Evolutionary conservation across 495 filamentous ascomycete species (phyloP).

Genomic region (Aspergillus biplanus): DNA sequence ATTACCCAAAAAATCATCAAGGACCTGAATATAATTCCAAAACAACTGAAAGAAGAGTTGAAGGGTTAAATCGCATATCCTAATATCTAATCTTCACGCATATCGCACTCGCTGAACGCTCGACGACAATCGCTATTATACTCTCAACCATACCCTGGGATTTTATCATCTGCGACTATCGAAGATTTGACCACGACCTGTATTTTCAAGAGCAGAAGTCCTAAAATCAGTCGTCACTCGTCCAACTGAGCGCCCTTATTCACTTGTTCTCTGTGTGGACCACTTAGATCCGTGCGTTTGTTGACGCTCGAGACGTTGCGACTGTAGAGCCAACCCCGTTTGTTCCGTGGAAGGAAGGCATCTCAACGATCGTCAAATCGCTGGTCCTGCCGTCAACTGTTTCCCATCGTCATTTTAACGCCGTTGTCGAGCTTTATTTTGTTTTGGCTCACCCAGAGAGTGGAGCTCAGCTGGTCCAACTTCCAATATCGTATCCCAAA

Average conservation of each 20-base stretch:
- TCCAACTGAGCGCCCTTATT: slow-evolving; percentile 14
- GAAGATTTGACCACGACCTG: slow-evolving; percentile 1
- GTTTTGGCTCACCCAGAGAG: slow-evolving; percentile 23
- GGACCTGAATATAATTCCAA: slow-evolving; percentile 8
- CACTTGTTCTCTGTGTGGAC: slow-evolving; percentile 16
- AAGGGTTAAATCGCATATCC: slow-evolving; percentile 19
- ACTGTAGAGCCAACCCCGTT: slow-evolving; percentile 30
- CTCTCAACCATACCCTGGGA: slow-evolving; percentile 9
- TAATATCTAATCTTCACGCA: slow-evolving; percentile 28
- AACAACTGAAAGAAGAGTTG: slow-evolving; percentile 13
- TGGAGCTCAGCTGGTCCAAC: slow-evolving; percentile 18
- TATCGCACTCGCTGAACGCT: slow-evolving; percentile 28
- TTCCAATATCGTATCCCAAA: slow-evolving; percentile 17
- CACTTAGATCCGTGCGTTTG: slow-evolving; percentile 23
- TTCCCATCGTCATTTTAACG: slow-evolving; percentile 12
- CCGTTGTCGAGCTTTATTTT: slow-evolving; percentile 11
- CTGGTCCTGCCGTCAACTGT: slow-evolving; percentile 14
- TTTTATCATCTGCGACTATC: slow-evolving; percentile 17
- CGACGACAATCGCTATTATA: slow-evolving; percentile 28
- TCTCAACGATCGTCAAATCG: slow-evolving; percentile 22
- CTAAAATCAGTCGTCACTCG: slow-evolving; percentile 4
- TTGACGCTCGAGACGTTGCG: slow-evolving; percentile 11
- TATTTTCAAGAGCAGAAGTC: neutral
- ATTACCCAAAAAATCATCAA: neutral
- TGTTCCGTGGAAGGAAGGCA: slow-evolving; percentile 24